Evolutionary conservation across 1,284 basidiomycete genomes (phyloP).

Genomic region (Uromyces viciae-fabae): DNA sequence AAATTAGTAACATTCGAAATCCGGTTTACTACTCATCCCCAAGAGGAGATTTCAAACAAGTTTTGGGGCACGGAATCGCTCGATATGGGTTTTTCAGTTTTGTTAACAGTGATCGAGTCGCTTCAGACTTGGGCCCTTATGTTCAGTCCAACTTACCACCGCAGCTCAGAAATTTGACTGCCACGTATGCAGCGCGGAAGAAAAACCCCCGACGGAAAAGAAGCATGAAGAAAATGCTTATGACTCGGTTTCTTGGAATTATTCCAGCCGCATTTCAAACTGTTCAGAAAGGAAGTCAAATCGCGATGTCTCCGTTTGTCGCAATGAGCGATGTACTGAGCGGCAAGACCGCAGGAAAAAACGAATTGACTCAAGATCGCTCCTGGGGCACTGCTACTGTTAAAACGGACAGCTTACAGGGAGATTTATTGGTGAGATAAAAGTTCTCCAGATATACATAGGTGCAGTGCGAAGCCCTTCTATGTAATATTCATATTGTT

Average conservation of each 20-base stretch:
- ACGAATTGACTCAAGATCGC: constrained; percentile 5
- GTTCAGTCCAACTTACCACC: constrained; percentile 22
- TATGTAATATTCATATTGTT: neutral
- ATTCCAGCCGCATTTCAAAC: constrained; percentile 13
- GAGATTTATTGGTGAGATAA: constrained; percentile 32
- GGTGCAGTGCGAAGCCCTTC: no score
- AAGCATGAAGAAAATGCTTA: constrained; percentile 4
- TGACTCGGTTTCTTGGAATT: constrained; percentile 5
- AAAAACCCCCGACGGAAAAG: neutral
- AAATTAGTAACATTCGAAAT: neutral
- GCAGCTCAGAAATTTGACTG: neutral
- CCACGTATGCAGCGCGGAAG: neutral
- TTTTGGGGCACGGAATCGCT: constrained; percentile 24
- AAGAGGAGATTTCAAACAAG: neutral
- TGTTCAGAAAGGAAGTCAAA: neutral
- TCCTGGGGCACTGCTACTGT: constrained; percentile 34
- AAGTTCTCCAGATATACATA: no score
- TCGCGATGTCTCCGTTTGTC: neutral
- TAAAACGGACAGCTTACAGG: constrained; percentile 34
- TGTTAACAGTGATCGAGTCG: constrained; percentile 20
- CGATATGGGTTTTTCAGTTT: constrained; percentile 34
- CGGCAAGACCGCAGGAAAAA: neutral
- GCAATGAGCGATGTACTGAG: constrained; percentile 2
- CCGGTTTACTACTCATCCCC: neutral
- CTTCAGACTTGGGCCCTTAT: constrained; percentile 28